Base-by-base conservation (phyloP, 1,284 basidiomycete genomes). In the Inonotus hispidus region DNA sequence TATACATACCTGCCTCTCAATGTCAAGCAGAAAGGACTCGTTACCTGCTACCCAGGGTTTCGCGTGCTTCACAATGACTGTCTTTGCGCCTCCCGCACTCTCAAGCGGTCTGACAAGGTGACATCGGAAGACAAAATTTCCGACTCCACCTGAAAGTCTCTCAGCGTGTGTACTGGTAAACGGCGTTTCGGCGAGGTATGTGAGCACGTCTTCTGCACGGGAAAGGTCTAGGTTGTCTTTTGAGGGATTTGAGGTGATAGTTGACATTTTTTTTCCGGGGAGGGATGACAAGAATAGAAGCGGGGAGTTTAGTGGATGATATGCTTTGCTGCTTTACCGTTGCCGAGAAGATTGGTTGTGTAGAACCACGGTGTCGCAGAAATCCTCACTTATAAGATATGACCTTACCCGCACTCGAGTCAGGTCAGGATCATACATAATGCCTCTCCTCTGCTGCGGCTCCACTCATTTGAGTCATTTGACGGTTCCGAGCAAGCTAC, bases 61-160 rank as follows among this genome's bases (percentile, higher is more conserved):
- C 1, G 77, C 77, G 71, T 86, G 82, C 69, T 87, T 88, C 50
- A 85, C 64, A 23, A 88, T 73, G 14, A 82, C 67, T 1, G 82
- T 83, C 56, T 66, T 61, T n/a, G 11, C 25, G 3, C 54, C 37
- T 45, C 41, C 1, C 66, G 68, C 0, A 75, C 1, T 79, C 39
- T 74, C 68, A 59, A 79, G 71, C 11, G 75, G 73, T 29, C 56
- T 64, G 10, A 64, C 66, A 38, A 85, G 74, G 38, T 70, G 69
- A 11, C 85, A 67, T 19, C 84, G 78, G 66, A 76, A 87, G 14
- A 76, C 68, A 68, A 78, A 87, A 69, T 86, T 87, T 29, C 73
- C 76, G 13, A 32, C 62, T 3, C 84, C 85, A 2, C 84, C 85
- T 2, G 74, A 70, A 21, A 87, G 73, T 10, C 58, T 64, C 4